Evolutionary conservation across 768 basidiomycete genomes (phyloP), one percentile per base, ranked within the genome.

Genomic region (Boletus rufocinnamomeus): DNA sequence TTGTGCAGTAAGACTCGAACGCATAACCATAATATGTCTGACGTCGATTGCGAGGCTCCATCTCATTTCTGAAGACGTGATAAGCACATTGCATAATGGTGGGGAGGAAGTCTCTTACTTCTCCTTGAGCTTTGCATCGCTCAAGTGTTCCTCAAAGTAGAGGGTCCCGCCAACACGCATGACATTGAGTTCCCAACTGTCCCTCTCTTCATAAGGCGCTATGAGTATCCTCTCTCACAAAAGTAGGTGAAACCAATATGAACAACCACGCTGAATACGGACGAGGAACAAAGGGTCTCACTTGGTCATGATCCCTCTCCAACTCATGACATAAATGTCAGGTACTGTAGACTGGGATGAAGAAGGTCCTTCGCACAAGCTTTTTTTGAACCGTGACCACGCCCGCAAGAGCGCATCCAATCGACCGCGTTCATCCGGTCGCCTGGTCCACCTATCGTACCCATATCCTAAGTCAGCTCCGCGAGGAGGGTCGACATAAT

Each of bases 221-320:
- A 83, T 87, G 72, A 95, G 72, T 65, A 95, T 87, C 71, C 91
- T 93, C 74, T 53, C 80, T 79, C 79, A 70, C 73, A 56, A 62
- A 65, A 67, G 67, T 49, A 41, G 48, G 57, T 52, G 35, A 63
- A 63, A 45, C 58, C 53, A 50, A 64, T 50, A 59, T 63, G 49
- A 62, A 64, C 19, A 56, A 41, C 10, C 30, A 47, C 16, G 49
- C 47, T 44, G 43, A 37, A 50, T 19, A 16, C 3, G 46, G 43
- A 46, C 32, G 52, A 61, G 61, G 32, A 47, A 44, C 21, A 23
- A 54, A 4, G 16, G 16, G 44, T 69, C 81, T 76, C 71, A 92
- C 89, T 86, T 93, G 59, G 93, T 93, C 79, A 93, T 84, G 52
- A 93, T 81, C 13, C 92, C 92, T 66, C 92, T 79, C 92, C 92